Base-by-base conservation (phyloP, 2,329 filamentous ascomycete genomes). In the Venturia aucupariae region DNA sequence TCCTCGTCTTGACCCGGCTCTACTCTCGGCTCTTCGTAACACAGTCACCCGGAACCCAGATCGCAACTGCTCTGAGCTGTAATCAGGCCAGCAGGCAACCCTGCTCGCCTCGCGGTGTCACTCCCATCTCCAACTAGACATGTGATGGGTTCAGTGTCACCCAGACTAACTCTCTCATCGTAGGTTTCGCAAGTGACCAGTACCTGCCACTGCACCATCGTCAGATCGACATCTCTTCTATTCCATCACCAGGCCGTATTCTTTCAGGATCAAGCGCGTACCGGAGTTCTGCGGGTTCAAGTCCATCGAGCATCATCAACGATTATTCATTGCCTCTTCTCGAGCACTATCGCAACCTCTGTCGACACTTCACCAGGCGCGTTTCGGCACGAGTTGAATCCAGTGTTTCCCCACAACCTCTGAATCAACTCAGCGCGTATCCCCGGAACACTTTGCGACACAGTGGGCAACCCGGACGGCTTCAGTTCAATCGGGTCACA, bases 221-320 rank as follows among this genome's bases (percentile, higher is more conserved):
- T 55, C 46, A 32, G 17, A 59, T 32, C 46, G 35, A 57, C 38
- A 55, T 41, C 51, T 17, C 57, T 60, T 60, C 41, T 60, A 35
- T 42, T 41, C 62, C 35, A 59, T 39, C n/a, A n/a, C 62, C 46
- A 46, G 62, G 51, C 48, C 51, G 48, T 30, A 63, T 59, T 63
- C 62, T 63, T 51, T 63, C 27, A 54, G 46, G 62, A 51, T 48
- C n/a, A 57, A 30, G 62, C 62, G 62, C 48, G 62, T 63, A 59
- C 3, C 27, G 62, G 62, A 63, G 62, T 63, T 63, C 51, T 48
- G 42, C 51, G 46, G 46, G 46, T 57, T 32, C 30, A 38, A 17
- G 51, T 38, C 51, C 35, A 57, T 57, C 51, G 30, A 57, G 46
- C 22, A 51, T 57, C 51, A 35, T 19, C 27, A 57, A 57, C 51